Percentiles rank a stretch among this genome's conserved stretches.
Evolutionary conservation across 495 filamentous ascomycete genomes (phyloP).

Genomic region (Aspergillus egyptiacus): DNA sequence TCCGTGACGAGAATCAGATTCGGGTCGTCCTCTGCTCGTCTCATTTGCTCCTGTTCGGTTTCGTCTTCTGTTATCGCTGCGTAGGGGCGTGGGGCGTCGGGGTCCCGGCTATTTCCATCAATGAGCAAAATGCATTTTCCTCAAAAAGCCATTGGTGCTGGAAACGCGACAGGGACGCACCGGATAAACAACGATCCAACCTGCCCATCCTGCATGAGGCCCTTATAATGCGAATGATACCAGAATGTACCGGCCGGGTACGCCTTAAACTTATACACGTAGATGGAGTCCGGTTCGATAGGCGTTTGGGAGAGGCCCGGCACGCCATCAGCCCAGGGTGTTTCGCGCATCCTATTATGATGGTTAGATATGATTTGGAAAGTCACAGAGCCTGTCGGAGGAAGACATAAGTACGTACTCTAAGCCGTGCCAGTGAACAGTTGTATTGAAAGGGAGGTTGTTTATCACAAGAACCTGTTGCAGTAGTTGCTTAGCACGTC

Average conservation of each 20-base stretch:
- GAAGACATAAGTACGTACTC: conserved; percentile 8
- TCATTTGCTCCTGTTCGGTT: conserved; percentile 31
- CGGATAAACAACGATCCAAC: conserved; percentile 41
- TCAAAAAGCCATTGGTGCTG: no score
- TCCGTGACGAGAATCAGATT: conserved; percentile 43
- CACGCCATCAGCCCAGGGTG: conserved; percentile 47
- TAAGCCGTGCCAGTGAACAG: conserved; percentile 45
- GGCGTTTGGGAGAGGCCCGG: conserved; percentile 42
- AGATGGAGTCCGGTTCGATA: conserved; percentile 40
- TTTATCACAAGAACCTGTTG: conserved; percentile 38
- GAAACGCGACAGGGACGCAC: conserved; percentile 5
- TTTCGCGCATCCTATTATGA: conserved; percentile 18
- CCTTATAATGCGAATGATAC: conserved; percentile 49
- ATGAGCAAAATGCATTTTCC: not conserved
- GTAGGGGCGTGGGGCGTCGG: conserved; percentile 31
- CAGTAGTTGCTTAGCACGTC: not conserved
- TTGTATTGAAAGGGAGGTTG: conserved; percentile 40
- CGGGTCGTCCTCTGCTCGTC: conserved; percentile 33
- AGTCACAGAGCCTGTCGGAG: no score
- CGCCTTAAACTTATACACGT: conserved; percentile 43
- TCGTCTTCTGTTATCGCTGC: conserved; percentile 31
- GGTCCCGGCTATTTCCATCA: conserved; percentile 25
- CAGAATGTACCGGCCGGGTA: conserved; percentile 45
- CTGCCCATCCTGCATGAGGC: conserved; percentile 47
- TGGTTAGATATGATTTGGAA: no score